Base-by-base conservation (phyloP, 305 asterid species). In the Solanum hybrid region DNA sequence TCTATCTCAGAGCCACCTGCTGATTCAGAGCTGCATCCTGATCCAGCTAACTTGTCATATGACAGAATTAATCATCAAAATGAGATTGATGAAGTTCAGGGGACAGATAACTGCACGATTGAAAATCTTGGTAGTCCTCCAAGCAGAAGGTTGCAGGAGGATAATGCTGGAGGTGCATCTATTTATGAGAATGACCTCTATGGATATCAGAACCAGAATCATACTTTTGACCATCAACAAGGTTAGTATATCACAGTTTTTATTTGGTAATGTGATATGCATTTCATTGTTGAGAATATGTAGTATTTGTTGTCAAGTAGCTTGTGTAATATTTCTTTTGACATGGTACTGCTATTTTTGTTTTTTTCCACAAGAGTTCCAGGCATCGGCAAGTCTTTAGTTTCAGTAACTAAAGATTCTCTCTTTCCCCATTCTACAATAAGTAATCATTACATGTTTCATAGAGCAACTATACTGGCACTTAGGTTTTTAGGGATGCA, bases 181-280 rank as follows among this genome's bases (percentile, higher is more conserved):
- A 89, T 92, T 69, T 93, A 90, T 87, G 98, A 96, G 73, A 92
- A 92, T 85, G 95, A 95, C 86, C 86, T 92, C 89, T 95, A 93
- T 80, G 85, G 89, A 72, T 95, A 92, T 91, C 94, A 91, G 87
- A 93, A 94, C 88, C 94, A 90, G 89, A 75, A 88, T 89, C 95
- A 90, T 80, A 92, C 91, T 87, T 90, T 91, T 76, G 95, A 95
- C 90, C 93, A 31, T 66, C 92, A 88, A 77, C 95, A 93, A 93
- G 98, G 99, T 94, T 91, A 90, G 87, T 91, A 27, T 89, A 87
- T 89, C 76, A 20, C 29, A 31, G 87, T 56, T 56, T 56, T 85
- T 69, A 82, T 46, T 82, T 27, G 38, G 37, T 27, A 82, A 40
- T 27, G 36, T 40, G 37, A 42, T 46, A 42, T 29, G 76, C 75